These are phyloP conservation scores for Fragosphaeria purpurea DNA, from an alignment of 2,329 filamentous ascomycete species.

Conservation along the genomic window DNA sequence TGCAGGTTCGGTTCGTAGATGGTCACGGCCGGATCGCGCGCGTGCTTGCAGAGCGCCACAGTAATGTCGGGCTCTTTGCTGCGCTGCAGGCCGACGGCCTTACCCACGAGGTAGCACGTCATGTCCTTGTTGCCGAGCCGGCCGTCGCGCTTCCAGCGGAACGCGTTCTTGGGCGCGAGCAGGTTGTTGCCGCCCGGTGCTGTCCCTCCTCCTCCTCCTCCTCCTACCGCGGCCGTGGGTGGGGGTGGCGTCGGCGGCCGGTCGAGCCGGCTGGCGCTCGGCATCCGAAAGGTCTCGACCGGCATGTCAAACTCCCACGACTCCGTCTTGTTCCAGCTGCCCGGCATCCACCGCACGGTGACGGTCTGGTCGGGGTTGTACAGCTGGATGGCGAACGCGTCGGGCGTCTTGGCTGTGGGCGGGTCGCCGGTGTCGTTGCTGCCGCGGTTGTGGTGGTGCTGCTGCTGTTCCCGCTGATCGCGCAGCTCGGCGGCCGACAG, in stretches of 20 bases:
- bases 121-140: conserved; percentile 70
- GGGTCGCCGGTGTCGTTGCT: conserved; percentile 45
- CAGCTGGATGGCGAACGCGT: conserved; percentile 72
- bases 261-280: conserved; percentile 70
- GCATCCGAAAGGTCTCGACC: conserved; percentile 69
- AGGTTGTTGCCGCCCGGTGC: conserved; percentile 21
- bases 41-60: conserved; percentile 71
- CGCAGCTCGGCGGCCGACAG: conserved; percentile 74
- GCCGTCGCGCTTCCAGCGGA: conserved; percentile 84
- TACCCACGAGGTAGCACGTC: conserved; percentile 78
- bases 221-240: conserved; percentile 37
- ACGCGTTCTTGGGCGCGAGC: conserved; percentile 64
- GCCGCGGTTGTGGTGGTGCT: conserved; percentile 20
- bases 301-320: conserved; percentile 92
- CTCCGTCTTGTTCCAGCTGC: conserved; percentile 70
- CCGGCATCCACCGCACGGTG: conserved; percentile 56
- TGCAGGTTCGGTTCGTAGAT: conserved; percentile 90
- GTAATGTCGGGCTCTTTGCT: conserved; percentile 92
- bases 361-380: conserved; percentile 91
- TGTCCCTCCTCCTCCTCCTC: conserved; percentile 31
- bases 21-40: conserved; percentile 57
- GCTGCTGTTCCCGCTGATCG: conserved; percentile 18
- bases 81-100: conserved; percentile 62
- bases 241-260: conserved; percentile 33
- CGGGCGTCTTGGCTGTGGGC: conserved; percentile 64